Percentiles rank a stretch among this genome's conserved stretches.
These are phyloP conservation scores for Wickerhamiella hasegawae DNA, from an alignment of 805 yeast species.

Conservation along the genomic window DNA sequence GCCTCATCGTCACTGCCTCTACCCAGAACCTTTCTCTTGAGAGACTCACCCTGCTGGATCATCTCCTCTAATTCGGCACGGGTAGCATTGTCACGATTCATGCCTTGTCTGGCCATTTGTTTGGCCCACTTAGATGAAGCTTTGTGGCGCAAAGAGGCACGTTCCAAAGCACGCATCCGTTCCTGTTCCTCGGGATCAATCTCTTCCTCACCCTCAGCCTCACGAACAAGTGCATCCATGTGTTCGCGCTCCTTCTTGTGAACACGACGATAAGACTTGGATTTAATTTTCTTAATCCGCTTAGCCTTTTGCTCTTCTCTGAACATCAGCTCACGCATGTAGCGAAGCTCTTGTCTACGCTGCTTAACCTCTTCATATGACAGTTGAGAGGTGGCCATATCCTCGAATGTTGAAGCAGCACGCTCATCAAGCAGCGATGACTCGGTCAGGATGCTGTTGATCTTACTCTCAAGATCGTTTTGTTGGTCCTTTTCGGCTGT, in stretches of 20 bases:
- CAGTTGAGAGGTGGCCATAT: slow-evolving; percentile 65
- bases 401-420: slow-evolving; percentile 73
- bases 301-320: slow-evolving; percentile 85
- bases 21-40: slow-evolving; percentile 59
- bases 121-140: slow-evolving; percentile 83
- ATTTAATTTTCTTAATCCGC: slow-evolving; percentile 85
- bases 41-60: slow-evolving; percentile 71
- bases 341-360: slow-evolving; percentile 66
- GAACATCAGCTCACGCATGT: slow-evolving; percentile 93
- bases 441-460: slow-evolving; percentile 41
- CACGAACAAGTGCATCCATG: slow-evolving; percentile 52
- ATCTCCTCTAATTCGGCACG: slow-evolving; percentile 88
- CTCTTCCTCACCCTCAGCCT: slow-evolving; percentile 31
- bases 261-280: slow-evolving; percentile 74
- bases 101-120: slow-evolving; percentile 75
- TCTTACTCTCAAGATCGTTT: slow-evolving; percentile 47
- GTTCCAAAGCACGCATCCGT: slow-evolving; percentile 66
- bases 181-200: slow-evolving; percentile 45
- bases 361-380: slow-evolving; percentile 63
- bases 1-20: slow-evolving; percentile 28
- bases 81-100: slow-evolving; percentile 70
- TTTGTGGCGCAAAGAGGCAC: slow-evolving; percentile 85
- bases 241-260: slow-evolving; percentile 69
- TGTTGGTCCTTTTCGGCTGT: slow-evolving; percentile 24
- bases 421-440: slow-evolving; percentile 58